phyloP scores from a whole-genome alignment of 192 early-diverging fungal species.

The Dissophora globulifera region DNA sequence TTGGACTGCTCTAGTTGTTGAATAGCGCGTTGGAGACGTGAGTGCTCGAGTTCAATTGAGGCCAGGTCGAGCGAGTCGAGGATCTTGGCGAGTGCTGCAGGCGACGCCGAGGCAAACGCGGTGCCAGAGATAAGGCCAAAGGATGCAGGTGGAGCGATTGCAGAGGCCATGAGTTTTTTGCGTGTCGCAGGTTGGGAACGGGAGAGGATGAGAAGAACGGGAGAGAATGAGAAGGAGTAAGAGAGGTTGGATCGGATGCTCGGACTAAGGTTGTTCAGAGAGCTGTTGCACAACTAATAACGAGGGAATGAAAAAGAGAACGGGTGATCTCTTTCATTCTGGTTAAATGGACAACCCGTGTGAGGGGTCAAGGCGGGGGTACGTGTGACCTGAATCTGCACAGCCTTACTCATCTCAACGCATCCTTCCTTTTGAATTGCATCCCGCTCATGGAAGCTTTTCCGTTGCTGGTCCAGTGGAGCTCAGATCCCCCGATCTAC shows the following conservation, averaged over 20 bases:
- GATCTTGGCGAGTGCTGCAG: slow-evolving; percentile 20
- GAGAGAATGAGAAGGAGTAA: background rate
- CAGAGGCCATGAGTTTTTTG: background rate
- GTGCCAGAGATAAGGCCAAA: slow-evolving; percentile 31
- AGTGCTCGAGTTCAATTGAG: slow-evolving; percentile 34
- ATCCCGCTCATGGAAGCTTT: slow-evolving; percentile 33
- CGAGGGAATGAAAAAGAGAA: no score
- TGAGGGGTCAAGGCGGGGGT: no score
- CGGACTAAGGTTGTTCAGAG: no score
- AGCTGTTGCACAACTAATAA: no score
- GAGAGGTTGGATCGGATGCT: background rate
- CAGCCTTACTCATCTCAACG: no score
- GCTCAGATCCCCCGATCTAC: slow-evolving; percentile 24
- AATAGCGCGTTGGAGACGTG: slow-evolving; percentile 32
- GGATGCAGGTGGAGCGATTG: slow-evolving; percentile 38
- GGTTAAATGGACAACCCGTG: no score
- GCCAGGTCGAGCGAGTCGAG: slow-evolving; percentile 37
- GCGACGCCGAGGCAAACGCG: slow-evolving; percentile 16
- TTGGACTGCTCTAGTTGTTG: slow-evolving; percentile 40
- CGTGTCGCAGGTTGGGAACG: background rate
- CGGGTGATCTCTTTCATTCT: no score
- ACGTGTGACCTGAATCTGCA: no score
- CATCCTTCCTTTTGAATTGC: background rate
- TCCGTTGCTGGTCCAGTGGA: slow-evolving; percentile 45
- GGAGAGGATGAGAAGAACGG: background rate